A percentile compares a stretch with the other conserved stretches of the same genome.
Conservation (phyloP, 192 early-diverging fungal species). For the Chytriomyces confervae region DNA sequence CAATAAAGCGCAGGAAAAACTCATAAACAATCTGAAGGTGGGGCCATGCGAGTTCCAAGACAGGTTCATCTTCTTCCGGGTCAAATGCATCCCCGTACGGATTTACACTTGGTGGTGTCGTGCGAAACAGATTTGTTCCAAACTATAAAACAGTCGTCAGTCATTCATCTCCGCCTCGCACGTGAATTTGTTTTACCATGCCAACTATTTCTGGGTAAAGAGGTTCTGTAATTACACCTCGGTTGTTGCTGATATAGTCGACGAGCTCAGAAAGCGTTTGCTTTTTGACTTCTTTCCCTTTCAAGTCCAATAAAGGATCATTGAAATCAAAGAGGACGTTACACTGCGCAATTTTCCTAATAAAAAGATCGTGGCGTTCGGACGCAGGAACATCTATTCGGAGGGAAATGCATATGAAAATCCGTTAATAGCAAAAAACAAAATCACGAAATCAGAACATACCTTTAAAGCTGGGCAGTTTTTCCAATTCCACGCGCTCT, state of each 20-base stretch:
- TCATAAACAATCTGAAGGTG: conserved; percentile 98
- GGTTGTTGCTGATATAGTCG: conserved; percentile 89
- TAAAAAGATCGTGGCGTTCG: conserved; percentile 86
- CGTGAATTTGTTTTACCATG: conserved; percentile 71
- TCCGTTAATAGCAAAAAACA: not conserved
- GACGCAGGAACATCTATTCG: conserved; percentile 73
- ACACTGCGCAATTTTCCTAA: conserved; percentile 92
- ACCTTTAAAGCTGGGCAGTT: conserved; percentile 78
- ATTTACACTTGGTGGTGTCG: conserved; percentile 94
- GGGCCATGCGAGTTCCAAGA: conserved; percentile 96
- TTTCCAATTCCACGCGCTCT: conserved; percentile 80
- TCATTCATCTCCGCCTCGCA: not conserved
- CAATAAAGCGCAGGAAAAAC: conserved; percentile 97
- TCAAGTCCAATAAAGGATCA: conserved; percentile 83
- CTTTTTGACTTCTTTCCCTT: conserved; percentile 96
- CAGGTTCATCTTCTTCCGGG: conserved; percentile 99
- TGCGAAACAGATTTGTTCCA: conserved; percentile 93
- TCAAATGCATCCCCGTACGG: conserved; percentile 96
- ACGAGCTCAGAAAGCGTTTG: conserved; percentile 88
- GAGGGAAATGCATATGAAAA: not conserved
- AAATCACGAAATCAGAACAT: conserved; percentile 17
- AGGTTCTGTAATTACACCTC: conserved; percentile 85
- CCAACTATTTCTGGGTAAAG: conserved; percentile 91
- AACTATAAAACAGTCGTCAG: conserved; percentile 60
- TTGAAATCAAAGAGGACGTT: conserved; percentile 94